Evolutionary conservation across 495 filamentous ascomycete species (phyloP).

Genomic region (Xylaria telfairii): DNA sequence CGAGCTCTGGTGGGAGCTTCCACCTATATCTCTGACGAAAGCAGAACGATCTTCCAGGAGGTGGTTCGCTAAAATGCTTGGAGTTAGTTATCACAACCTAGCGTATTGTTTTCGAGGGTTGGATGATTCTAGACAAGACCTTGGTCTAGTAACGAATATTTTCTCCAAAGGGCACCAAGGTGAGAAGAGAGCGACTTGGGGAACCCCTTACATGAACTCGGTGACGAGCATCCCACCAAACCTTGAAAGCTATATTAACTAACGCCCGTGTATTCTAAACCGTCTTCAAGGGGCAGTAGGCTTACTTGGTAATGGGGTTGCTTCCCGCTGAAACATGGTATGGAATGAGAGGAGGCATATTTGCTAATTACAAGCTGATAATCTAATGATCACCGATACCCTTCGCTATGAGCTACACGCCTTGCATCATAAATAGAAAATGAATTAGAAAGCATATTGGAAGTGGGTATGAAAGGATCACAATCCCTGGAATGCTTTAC

Average conservation of each 20-base stretch:
- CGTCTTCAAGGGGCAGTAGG: background rate
- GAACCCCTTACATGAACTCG: background rate
- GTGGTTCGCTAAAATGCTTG: background rate
- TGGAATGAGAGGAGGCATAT: constrained; percentile 9
- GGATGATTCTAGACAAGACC: background rate
- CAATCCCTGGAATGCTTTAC: background rate
- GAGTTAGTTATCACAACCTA: background rate
- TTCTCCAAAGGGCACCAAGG: background rate
- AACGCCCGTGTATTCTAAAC: background rate
- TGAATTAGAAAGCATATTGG: background rate
- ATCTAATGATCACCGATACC: background rate
- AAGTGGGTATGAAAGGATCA: constrained; percentile 3
- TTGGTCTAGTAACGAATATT: background rate
- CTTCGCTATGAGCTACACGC: background rate
- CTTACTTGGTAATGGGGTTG: constrained; percentile 3
- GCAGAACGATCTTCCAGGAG: constrained; percentile 12
- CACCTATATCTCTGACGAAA: constrained; percentile 12
- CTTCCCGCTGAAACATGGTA: constrained; percentile 6
- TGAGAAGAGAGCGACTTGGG: background rate
- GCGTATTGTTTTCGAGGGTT: background rate
- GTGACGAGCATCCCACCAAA: background rate
- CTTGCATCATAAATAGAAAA: background rate
- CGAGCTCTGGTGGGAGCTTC: constrained; percentile 5
- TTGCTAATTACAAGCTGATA: background rate
- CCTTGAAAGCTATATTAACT: background rate